These are phyloP conservation scores for Tephrocybe rancida DNA, from an alignment of 768 basidiomycete species.

Conservation along the genomic window DNA sequence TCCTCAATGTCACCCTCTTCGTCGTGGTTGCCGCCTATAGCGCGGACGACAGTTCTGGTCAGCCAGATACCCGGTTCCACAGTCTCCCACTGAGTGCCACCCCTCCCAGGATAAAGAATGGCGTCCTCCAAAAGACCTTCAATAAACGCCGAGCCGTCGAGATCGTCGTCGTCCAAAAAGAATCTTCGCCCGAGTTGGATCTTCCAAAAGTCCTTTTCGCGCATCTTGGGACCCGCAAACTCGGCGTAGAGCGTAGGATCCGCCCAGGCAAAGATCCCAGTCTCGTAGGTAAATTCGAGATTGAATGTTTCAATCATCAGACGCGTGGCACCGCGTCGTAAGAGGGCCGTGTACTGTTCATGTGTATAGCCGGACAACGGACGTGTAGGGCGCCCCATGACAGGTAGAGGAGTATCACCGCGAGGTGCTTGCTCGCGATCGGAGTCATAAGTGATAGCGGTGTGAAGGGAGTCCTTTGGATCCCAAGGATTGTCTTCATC, in stretches of 20 bases:
- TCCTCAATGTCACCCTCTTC: background rate
- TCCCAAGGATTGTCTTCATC: background rate
- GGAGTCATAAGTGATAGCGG: constrained; percentile 21
- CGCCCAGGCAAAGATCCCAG: constrained; percentile 38
- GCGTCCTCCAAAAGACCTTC: constrained; percentile 35
- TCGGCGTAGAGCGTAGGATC: constrained; percentile 31
- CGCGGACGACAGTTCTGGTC: constrained; percentile 13
- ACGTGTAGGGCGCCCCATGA: constrained; percentile 10
- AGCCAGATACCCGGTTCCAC: constrained; percentile 33
- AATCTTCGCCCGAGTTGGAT: constrained; percentile 40
- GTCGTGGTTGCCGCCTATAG: background rate
- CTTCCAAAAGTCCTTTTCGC: constrained; percentile 37
- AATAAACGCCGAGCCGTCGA: constrained; percentile 35
- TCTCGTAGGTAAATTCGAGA: constrained; percentile 27
- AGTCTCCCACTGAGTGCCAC: constrained; percentile 28
- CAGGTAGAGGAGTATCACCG: constrained; percentile 31
- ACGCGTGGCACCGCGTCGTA: constrained; percentile 33
- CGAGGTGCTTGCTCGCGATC: constrained; percentile 28
- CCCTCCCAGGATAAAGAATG: constrained; percentile 21
- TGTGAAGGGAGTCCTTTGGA: constrained; percentile 14
- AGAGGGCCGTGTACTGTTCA: constrained; percentile 30
- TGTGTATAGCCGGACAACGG: constrained; percentile 5
- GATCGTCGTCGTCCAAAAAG: constrained; percentile 34
- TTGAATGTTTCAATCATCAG: constrained; percentile 40
- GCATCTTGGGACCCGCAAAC: constrained; percentile 35